phyloP scores from a whole-genome alignment of 2,329 filamentous ascomycete genomes.

The Tolypocladium album region DNA sequence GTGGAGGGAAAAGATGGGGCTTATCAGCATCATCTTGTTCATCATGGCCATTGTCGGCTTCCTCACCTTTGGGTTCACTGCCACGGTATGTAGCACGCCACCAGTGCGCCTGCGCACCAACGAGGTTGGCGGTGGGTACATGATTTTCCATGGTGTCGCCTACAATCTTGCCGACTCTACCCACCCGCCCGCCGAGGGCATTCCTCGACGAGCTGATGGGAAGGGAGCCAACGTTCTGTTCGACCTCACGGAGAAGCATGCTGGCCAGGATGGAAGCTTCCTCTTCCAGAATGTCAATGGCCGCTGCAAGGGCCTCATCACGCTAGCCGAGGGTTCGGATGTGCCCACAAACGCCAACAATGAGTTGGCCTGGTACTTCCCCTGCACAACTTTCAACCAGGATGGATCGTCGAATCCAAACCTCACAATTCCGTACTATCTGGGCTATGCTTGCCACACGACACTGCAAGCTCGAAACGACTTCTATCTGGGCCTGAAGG shows the following conservation, averaged over 20 bases:
- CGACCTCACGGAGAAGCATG: conserved; percentile 70
- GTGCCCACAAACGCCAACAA: conserved; percentile 65
- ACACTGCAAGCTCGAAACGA: conserved; percentile 52
- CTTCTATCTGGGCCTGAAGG: conserved; percentile 61
- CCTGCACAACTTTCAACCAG: conserved; percentile 83
- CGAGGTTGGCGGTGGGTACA: conserved; percentile 68
- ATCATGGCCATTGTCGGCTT: conserved; percentile 89
- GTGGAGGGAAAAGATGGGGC: conserved; percentile 96
- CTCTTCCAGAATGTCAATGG: conserved; percentile 98
- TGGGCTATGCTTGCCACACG: conserved; percentile 86
- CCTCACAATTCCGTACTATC: conserved; percentile 60
- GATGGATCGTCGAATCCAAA: conserved; percentile 80
- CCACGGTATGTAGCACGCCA: conserved; percentile 69
- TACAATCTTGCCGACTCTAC: conserved; percentile 70
- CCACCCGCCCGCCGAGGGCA: conserved; percentile 72
- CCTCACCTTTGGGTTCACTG: conserved; percentile 91
- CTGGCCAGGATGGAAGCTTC: conserved; percentile 90
- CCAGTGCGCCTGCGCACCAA: conserved; percentile 70
- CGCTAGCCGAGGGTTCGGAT: conserved; percentile 55
- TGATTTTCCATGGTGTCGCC: conserved; percentile 92
- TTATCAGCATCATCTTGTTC: conserved; percentile 83
- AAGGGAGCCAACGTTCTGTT: conserved; percentile 69
- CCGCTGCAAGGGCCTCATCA: conserved; percentile 87
- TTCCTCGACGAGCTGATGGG: conserved; percentile 43
- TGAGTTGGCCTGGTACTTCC: conserved; percentile 92